Percentiles rank a stretch among this genome's conserved stretches.
phyloP scores from a whole-genome alignment of 169 alveolate genomes.

The Plasmodium malariae region DNA sequence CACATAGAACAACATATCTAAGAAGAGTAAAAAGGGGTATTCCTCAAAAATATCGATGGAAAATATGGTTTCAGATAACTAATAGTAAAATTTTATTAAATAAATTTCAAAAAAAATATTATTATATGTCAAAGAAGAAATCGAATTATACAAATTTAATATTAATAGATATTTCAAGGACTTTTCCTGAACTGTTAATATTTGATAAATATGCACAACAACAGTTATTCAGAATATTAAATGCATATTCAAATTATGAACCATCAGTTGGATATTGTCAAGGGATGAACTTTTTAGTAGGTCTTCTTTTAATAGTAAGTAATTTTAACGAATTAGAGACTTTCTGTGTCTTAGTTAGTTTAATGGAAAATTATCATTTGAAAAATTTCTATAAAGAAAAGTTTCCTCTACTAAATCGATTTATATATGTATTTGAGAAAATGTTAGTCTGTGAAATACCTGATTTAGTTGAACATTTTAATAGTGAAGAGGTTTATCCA shows the following conservation, averaged over 20 bases:
- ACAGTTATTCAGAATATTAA: constrained; percentile 85
- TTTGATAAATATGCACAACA: constrained; percentile 84
- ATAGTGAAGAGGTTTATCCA: constrained; percentile 79
- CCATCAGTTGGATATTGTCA: constrained; percentile 89
- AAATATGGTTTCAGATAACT: constrained; percentile 78
- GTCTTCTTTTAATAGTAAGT: constrained; percentile 83
- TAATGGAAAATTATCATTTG: constrained; percentile 78
- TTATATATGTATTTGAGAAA: constrained; percentile 77
- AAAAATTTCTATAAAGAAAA: constrained; percentile 81
- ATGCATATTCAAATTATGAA: constrained; percentile 86
- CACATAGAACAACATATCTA: constrained; percentile 77
- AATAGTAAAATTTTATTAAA: constrained; percentile 24
- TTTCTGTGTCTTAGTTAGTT: constrained; percentile 81
- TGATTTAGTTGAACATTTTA: constrained; percentile 79
- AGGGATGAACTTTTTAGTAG: constrained; percentile 92
- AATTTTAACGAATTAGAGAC: constrained; percentile 82
- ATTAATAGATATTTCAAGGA: constrained; percentile 81
- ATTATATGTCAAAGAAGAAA: constrained; percentile 50
- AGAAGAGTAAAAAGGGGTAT: constrained; percentile 83
- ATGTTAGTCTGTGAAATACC: constrained; percentile 77
- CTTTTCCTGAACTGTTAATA: constrained; percentile 81
- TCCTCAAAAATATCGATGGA: constrained; percentile 84
- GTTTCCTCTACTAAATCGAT: constrained; percentile 79
- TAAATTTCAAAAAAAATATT: constrained; percentile 71
- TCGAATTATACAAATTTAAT: constrained; percentile 77